Evolutionary conservation across 2,329 filamentous ascomycete species (phyloP), one percentile per base, ranked within the genome.

Genomic region (Penicillium sp.): DNA sequence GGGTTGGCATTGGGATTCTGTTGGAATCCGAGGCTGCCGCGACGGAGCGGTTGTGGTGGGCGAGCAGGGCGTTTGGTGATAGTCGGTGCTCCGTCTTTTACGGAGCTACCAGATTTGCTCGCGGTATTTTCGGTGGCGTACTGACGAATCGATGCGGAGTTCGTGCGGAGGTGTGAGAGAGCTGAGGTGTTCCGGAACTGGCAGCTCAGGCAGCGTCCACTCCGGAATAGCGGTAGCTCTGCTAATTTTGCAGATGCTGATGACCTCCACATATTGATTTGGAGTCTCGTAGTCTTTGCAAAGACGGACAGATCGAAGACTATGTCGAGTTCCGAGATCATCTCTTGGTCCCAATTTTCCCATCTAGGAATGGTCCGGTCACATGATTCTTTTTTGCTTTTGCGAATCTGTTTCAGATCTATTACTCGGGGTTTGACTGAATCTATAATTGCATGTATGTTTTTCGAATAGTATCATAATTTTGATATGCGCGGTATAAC

Each of bases 121-220:
- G 38, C 2, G 42, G 24, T 59, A 53, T 51, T 58, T 12, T 61
- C 62, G 44, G 57, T 68, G 45, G 69, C 56, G 50, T 70, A 70
- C 42, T 63, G 60, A 41, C 69, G 70, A 48, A 65, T 53, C 34
- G 58, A 60, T 9, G 50, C 47, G 12, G 63, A 46, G 26, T 53
- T 62, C 16, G 60, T 42, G 39, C 51, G 59, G 46, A 64, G 36
- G 51, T 59, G 52, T 8, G 57, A 51, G 39, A 62, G 44, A 21
- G 49, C 16, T 28, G 57, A 38, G 36, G 59, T 53, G 54, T 57
- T 64, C 60, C 65, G 70, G 57, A 68, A 64, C 61, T 70, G 70
- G 53, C 69, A 74, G 50, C 62, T 66, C 33, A 72, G 61, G 56
- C 70, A 73, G 43, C 66, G 69, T 47, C 58, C 52, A 8, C 59